phyloP scores from a whole-genome alignment of 768 basidiomycete species.

The Xanthoconium purpureum region DNA sequence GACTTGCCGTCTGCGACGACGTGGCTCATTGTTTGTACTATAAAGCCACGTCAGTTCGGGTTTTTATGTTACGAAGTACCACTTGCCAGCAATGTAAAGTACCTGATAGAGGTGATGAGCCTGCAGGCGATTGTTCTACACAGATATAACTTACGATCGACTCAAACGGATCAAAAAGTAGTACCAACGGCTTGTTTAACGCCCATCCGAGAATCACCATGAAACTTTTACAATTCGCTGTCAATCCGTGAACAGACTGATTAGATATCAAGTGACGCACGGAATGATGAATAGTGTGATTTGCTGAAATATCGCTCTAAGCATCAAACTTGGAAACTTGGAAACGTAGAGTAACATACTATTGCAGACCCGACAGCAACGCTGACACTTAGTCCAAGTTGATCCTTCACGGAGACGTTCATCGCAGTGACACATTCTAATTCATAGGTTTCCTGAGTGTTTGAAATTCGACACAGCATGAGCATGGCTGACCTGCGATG shows the following conservation, averaged over 20 bases:
- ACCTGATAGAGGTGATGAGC: constrained; percentile 25
- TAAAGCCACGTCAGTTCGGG: constrained; percentile 5
- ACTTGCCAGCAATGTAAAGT: constrained; percentile 37
- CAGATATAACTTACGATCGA: constrained; percentile 49
- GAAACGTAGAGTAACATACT: constrained; percentile 38
- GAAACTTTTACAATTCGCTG: constrained; percentile 42
- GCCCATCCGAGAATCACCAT: constrained; percentile 79
- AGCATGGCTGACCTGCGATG: constrained; percentile 56
- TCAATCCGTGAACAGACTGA: neutral
- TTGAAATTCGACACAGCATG: neutral
- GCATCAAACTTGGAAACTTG: neutral
- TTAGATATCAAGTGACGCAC: constrained; percentile 36
- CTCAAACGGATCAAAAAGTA: constrained; percentile 90
- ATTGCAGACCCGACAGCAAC: constrained; percentile 81
- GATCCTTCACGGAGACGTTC: constrained; percentile 83
- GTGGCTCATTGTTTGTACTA: constrained; percentile 82
- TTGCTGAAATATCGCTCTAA: constrained; percentile 46
- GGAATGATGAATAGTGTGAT: constrained; percentile 84
- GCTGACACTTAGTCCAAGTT: constrained; percentile 78
- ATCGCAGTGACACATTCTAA: constrained; percentile 86
- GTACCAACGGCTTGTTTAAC: constrained; percentile 71
- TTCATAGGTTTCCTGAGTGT: neutral
- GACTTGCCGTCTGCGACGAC: constrained; percentile 78
- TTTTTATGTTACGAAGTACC: constrained; percentile 31
- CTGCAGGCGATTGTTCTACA: neutral